Percentiles rank a stretch among this genome's conserved stretches.
These are phyloP conservation scores for Sanghuangporus baumii DNA, from an alignment of 1,284 basidiomycete genomes.

Conservation along the genomic window DNA sequence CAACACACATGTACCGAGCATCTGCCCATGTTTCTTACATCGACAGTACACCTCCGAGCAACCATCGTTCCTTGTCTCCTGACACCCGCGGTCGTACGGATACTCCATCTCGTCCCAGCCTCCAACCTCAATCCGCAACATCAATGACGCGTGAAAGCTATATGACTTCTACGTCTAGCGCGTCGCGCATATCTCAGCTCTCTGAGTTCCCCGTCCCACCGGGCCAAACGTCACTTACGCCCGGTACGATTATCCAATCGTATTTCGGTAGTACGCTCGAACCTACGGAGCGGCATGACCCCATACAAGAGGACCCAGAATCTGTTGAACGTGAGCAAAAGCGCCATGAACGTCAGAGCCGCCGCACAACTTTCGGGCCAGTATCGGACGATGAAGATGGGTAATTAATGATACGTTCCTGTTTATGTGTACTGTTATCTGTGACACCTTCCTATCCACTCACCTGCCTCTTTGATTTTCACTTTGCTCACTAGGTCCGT, in stretches of 20 bases:
- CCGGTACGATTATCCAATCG: slow-evolving; percentile 37
- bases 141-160: slow-evolving; percentile 52
- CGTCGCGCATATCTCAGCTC: slow-evolving; percentile 62
- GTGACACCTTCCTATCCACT: neutral
- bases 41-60: slow-evolving; percentile 19
- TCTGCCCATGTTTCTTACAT: slow-evolving; percentile 33
- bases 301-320: neutral
- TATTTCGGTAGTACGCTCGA: slow-evolving; percentile 33
- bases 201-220: slow-evolving; percentile 71
- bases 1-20: slow-evolving; percentile 32
- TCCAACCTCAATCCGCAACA: slow-evolving; percentile 36
- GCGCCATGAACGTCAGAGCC: slow-evolving; percentile 18
- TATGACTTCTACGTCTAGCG: slow-evolving; percentile 52
- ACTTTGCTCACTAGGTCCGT: neutral
- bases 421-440: slow-evolving; percentile 3
- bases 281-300: slow-evolving; percentile 5
- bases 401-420: neutral
- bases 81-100: neutral
- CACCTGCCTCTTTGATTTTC: neutral
- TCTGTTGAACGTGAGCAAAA: neutral
- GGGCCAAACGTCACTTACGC: slow-evolving; percentile 23
- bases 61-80: slow-evolving; percentile 8
- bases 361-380: slow-evolving; percentile 27
- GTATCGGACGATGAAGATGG: slow-evolving; percentile 22
- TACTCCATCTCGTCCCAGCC: slow-evolving; percentile 25